Evolutionary conservation across 2,329 filamentous ascomycete species (phyloP).

Genomic region (Nemania serpens): DNA sequence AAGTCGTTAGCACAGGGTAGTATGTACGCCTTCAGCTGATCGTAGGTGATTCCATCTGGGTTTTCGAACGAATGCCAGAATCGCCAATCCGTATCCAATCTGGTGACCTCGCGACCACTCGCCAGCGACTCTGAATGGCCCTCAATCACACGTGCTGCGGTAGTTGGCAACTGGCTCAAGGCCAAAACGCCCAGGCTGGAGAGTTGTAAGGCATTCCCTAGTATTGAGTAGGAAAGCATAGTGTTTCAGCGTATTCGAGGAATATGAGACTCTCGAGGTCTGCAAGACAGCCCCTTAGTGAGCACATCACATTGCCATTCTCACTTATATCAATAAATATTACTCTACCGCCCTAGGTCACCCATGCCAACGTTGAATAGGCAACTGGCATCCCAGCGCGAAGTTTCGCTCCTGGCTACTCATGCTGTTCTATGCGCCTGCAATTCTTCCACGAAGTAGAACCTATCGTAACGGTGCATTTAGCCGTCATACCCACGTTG

Average conservation of each 20-base stretch:
- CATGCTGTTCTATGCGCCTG: neutral
- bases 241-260: neutral
- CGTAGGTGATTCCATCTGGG: conserved; percentile 42
- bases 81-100: conserved; percentile 42
- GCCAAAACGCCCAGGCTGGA: conserved; percentile 1
- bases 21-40: conserved; percentile 40
- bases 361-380: neutral
- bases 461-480: neutral
- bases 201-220: conserved; percentile 4
- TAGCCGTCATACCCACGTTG: conserved; percentile 7
- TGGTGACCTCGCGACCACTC: conserved; percentile 39
- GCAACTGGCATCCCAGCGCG: neutral
- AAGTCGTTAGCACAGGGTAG: conserved; percentile 41
- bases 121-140: neutral
- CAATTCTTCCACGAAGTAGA: conserved; percentile 22
- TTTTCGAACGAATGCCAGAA: conserved; percentile 43
- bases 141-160: conserved; percentile 3
- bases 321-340: conserved; percentile 5
- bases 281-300: neutral
- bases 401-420: neutral
- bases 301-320: neutral
- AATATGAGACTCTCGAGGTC: neutral
- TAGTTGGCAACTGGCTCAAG: neutral
- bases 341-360: neutral
- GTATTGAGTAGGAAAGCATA: conserved; percentile 2